Conservation (phyloP, 257 asterid species). For the Solanum corneliomulleri region DNA sequence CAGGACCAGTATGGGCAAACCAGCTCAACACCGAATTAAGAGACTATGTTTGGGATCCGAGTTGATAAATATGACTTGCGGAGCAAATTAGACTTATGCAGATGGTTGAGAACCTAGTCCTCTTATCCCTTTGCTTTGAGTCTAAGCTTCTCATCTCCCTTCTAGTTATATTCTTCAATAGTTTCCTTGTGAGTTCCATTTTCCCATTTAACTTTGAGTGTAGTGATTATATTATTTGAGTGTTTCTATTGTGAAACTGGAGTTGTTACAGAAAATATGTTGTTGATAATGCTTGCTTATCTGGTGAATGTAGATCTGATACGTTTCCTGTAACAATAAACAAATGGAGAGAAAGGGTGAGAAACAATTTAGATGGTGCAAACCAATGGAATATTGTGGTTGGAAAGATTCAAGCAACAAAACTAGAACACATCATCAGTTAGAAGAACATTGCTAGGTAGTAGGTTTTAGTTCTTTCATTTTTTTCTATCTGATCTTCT, state of each 20-base stretch:
- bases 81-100: background rate
- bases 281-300: background rate
- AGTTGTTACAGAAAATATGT: background rate
- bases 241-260: background rate
- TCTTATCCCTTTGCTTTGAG: background rate
- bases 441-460: background rate
- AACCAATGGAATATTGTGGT: background rate
- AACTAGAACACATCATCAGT: background rate
- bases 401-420: background rate
- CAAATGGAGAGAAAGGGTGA: background rate
- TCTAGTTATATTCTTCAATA: background rate
- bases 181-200: background rate
- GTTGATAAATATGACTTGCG: background rate
- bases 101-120: background rate
- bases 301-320: background rate
- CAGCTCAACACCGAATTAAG: background rate
- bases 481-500: background rate
- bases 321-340: background rate
- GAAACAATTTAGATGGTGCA: background rate
- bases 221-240: background rate
- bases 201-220: background rate
- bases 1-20: background rate
- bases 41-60: background rate
- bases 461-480: background rate
- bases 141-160: background rate